phyloP scores from a whole-genome alignment of 2,329 filamentous ascomycete species.

The Botrytis deweyae region DNA sequence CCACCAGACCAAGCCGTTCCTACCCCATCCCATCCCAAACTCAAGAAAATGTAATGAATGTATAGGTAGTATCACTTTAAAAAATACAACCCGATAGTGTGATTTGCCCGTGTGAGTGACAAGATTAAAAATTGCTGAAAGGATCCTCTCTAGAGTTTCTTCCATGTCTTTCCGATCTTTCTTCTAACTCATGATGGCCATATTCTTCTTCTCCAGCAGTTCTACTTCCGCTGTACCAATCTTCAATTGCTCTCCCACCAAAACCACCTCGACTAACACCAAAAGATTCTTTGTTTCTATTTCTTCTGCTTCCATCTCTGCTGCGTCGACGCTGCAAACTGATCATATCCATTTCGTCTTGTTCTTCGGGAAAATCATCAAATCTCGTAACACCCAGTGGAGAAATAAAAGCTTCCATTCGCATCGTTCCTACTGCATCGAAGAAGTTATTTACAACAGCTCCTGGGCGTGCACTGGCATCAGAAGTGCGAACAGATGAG shows the following conservation, averaged over 20 bases:
- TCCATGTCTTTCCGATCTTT: conserved; percentile 40
- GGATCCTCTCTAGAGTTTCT: conserved; percentile 55
- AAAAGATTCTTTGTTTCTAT: conserved; percentile 37
- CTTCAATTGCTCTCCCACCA: conserved; percentile 46
- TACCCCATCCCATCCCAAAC: conserved; percentile 5
- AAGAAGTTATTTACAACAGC: conserved; percentile 58
- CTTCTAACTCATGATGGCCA: conserved; percentile 34
- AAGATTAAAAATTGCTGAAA: conserved; percentile 56
- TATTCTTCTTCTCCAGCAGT: conserved; percentile 56
- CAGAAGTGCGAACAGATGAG: conserved; percentile 38
- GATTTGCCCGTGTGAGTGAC: neutral
- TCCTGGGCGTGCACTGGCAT: conserved; percentile 37
- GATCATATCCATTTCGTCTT: conserved; percentile 38
- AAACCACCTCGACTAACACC: conserved; percentile 30
- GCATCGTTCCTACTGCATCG: conserved; percentile 83
- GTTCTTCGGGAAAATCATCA: conserved; percentile 38
- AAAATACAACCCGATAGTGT: neutral
- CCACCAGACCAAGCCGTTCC: neutral
- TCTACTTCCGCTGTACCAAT: conserved; percentile 49
- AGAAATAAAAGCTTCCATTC: conserved; percentile 95
- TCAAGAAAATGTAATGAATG: conserved; percentile 22
- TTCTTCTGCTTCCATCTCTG: conserved; percentile 34
- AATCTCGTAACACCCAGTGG: conserved; percentile 47
- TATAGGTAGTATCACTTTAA: neutral
- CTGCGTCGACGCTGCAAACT: conserved; percentile 34